phyloP scores from a whole-genome alignment of 805 yeast species.

The Komagataella kurtzmanii region DNA sequence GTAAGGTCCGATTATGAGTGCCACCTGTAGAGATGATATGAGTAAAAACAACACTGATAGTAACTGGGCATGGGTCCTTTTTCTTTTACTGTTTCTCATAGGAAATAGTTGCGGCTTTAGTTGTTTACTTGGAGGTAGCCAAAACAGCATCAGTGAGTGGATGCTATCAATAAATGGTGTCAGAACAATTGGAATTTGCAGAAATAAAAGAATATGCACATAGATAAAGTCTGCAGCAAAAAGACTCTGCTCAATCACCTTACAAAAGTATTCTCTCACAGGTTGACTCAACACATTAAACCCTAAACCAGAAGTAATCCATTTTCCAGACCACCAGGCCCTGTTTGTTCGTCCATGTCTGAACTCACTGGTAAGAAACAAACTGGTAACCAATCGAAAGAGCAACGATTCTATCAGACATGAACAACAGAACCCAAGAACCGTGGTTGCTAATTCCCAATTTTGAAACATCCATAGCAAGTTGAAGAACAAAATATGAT shows the following conservation, averaged over 20 bases:
- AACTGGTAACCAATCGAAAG: conserved; percentile 17
- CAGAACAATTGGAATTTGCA: conserved; percentile 25
- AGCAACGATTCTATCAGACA: conserved; percentile 23
- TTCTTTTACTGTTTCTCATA: not conserved
- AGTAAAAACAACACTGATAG: not conserved
- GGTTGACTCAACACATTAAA: conserved; percentile 27
- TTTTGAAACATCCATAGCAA: conserved; percentile 25
- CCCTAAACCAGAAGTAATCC: conserved; percentile 27
- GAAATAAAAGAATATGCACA: conserved; percentile 26
- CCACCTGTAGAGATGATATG: not conserved
- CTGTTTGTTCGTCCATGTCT: conserved; percentile 24
- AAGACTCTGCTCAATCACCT: conserved; percentile 27
- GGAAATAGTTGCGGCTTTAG: not conserved
- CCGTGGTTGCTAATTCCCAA: conserved; percentile 23
- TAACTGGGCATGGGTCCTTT: not conserved
- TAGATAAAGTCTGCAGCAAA: conserved; percentile 33
- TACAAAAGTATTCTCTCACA: conserved; percentile 29
- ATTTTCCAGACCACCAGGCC: conserved; percentile 44
- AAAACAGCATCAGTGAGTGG: conserved; percentile 35
- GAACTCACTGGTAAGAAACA: conserved; percentile 27
- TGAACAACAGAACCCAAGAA: conserved; percentile 24
- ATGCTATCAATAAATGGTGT: conserved; percentile 33
- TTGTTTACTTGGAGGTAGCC: conserved; percentile 27
- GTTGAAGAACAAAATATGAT: conserved; percentile 22
- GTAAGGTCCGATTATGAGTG: not conserved